Conservation (phyloP, 371 early-diverging fungal genomes). For the Mortierella sp. region DNA sequence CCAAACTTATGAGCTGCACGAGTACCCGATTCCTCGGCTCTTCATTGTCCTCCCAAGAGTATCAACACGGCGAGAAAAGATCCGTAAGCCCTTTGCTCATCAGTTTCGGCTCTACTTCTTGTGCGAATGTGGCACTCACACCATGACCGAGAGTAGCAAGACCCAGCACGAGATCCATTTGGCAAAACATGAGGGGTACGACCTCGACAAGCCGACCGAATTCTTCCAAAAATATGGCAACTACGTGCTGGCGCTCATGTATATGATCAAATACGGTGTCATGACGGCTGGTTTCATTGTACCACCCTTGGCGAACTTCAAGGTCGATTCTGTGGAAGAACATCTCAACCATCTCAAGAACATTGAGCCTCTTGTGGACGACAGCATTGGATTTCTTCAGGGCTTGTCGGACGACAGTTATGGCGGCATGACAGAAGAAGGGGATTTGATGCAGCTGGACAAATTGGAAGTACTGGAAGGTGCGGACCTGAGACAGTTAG, state of each 20-base stretch:
- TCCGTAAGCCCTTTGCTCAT: conserved; percentile 6
- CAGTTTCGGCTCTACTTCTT: conserved; percentile 39
- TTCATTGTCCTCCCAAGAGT: conserved; percentile 24
- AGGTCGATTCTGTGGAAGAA: conserved; percentile 9
- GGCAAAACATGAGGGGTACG: conserved; percentile 40
- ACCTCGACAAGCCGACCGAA: conserved; percentile 27
- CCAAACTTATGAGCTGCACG: conserved; percentile 31
- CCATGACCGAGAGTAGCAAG: not conserved
- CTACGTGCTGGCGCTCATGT: conserved; percentile 23
- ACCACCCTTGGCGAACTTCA: conserved; percentile 13
- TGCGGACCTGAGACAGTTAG: conserved; percentile 21
- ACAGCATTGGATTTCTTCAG: conserved; percentile 2
- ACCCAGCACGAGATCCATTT: conserved; percentile 28
- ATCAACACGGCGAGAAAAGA: not conserved
- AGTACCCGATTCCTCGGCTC: conserved; percentile 29
- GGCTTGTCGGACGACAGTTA: not conserved
- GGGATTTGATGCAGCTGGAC: not conserved
- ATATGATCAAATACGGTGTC: conserved; percentile 30
- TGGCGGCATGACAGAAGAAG: not conserved
- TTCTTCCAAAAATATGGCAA: conserved; percentile 38
- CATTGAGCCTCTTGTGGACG: conserved; percentile 1
- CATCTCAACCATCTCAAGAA: not conserved
- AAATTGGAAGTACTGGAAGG: conserved; percentile 12
- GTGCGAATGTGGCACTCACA: conserved; percentile 36
- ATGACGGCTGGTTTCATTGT: conserved; percentile 24